A percentile compares a stretch with the other conserved stretches of the same genome.
Conservation (phyloP, 2,329 filamentous ascomycete species). For the Lachnellula cervina region DNA sequence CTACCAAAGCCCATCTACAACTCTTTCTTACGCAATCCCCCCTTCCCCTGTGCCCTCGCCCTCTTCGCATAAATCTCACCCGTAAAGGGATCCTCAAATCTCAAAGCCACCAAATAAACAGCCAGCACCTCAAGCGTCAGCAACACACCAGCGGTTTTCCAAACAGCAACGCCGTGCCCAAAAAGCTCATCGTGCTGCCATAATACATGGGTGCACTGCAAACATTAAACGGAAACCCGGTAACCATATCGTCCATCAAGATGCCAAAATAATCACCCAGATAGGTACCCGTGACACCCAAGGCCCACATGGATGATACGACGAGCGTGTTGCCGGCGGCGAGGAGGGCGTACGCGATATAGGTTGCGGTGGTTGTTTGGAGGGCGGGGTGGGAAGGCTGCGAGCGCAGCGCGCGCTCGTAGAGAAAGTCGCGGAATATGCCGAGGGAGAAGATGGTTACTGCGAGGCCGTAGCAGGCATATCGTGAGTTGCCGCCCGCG, state of each 20-base stretch:
- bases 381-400: conserved; percentile 73
- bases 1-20: conserved; percentile 10
- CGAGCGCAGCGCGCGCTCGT: conserved; percentile 74
- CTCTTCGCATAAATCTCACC: conserved; percentile 87
- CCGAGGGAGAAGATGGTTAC: conserved; percentile 87
- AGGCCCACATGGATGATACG: conserved; percentile 80
- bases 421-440: conserved; percentile 80
- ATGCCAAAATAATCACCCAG: conserved; percentile 98
- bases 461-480: conserved; percentile 87
- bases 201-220: conserved; percentile 94
- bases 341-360: conserved; percentile 67
- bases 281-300: conserved; percentile 94
- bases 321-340: conserved; percentile 77
- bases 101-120: conserved; percentile 75
- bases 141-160: conserved; percentile 79
- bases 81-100: conserved; percentile 93
- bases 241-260: conserved; percentile 91
- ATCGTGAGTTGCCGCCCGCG: conserved; percentile 70
- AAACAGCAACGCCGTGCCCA: conserved; percentile 78
- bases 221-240: conserved; percentile 92
- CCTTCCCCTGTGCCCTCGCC: conserved; percentile 48
- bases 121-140: conserved; percentile 70
- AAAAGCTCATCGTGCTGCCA: conserved; percentile 86
- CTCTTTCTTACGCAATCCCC: conserved; percentile 22
- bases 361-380: conserved; percentile 52